These are phyloP conservation scores for Sporothrix luriei DNA, from an alignment of 2,329 filamentous ascomycete genomes.

Conservation along the genomic window DNA sequence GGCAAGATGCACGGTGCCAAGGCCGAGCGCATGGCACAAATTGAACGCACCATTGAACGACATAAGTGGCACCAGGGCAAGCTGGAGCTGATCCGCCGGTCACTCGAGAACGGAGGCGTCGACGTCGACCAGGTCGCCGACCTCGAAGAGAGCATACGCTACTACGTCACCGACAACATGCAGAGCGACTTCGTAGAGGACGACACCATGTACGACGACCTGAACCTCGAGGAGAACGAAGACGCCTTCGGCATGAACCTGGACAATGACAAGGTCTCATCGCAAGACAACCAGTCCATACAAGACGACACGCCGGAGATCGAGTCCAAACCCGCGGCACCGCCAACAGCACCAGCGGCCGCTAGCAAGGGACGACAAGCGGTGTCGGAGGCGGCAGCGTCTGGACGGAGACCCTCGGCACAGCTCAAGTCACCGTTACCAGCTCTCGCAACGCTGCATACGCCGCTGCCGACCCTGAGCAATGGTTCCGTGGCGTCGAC, in stretches of 20 bases:
- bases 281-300: conserved; percentile 90
- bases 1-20: conserved; percentile 84
- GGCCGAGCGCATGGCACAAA: conserved; percentile 82
- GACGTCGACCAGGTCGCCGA: conserved; percentile 85
- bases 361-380: conserved; percentile 59
- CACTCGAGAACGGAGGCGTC: conserved; percentile 88
- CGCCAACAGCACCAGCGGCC: conserved; percentile 47
- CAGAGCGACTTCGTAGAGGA: conserved; percentile 91
- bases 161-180: conserved; percentile 89
- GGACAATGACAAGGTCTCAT: conserved; percentile 87
- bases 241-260: conserved; percentile 77
- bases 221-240: conserved; percentile 90
- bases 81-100: conserved; percentile 84
- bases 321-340: conserved; percentile 51
- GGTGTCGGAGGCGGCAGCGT: conserved; percentile 55
- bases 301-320: conserved; percentile 74
- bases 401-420: conserved; percentile 73
- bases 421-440: conserved; percentile 93
- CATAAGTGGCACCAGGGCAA: conserved; percentile 97
- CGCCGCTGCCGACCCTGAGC: conserved; percentile 63
- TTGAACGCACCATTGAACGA: conserved; percentile 80
- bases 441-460: conserved; percentile 87
- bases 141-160: conserved; percentile 87
- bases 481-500: conserved; percentile 55
- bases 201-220: conserved; percentile 91